Percentiles rank a stretch among this genome's conserved stretches.
Conservation (phyloP, 2,329 filamentous ascomycete genomes). For the Penicillium sp. region DNA sequence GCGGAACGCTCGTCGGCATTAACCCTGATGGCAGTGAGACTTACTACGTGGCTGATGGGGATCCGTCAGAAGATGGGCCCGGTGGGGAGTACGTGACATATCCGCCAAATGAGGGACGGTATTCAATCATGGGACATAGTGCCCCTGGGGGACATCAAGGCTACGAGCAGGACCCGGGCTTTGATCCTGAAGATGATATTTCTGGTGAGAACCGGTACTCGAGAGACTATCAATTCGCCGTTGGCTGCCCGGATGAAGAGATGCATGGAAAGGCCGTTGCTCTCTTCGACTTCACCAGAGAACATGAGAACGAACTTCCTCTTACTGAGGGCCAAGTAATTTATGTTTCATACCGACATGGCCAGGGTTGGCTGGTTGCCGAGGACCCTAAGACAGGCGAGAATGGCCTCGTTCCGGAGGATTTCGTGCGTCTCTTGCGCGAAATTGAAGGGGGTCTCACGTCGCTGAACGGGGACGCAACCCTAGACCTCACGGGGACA, state of each 20-base stretch:
- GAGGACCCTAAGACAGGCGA: slow-evolving; percentile 93
- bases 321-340: slow-evolving; percentile 93
- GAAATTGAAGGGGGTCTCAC: slow-evolving; percentile 90
- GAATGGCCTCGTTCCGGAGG: slow-evolving; percentile 90
- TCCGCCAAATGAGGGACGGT: slow-evolving; percentile 60
- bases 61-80: slow-evolving; percentile 60
- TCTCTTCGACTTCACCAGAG: slow-evolving; percentile 87
- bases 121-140: slow-evolving; percentile 45
- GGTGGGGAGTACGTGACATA: slow-evolving; percentile 80
- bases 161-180: slow-evolving; percentile 31
- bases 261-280: slow-evolving; percentile 97
- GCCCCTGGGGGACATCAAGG: slow-evolving; percentile 43
- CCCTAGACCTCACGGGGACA: slow-evolving; percentile 42
- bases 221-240: slow-evolving; percentile 89
- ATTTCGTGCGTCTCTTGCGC: slow-evolving; percentile 86
- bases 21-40: slow-evolving; percentile 68
- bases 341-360: slow-evolving; percentile 91
- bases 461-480: slow-evolving; percentile 59
- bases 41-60: slow-evolving; percentile 69
- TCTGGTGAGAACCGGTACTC: slow-evolving; percentile 71
- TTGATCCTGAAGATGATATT: slow-evolving; percentile 46
- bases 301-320: slow-evolving; percentile 94
- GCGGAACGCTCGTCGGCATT: slow-evolving; percentile 64
- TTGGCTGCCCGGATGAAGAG: slow-evolving; percentile 91
- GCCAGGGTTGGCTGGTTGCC: slow-evolving; percentile 95